These are phyloP conservation scores for Lepidium sativum DNA, from an alignment of 345 rosid genomes.

Conservation along the genomic window DNA sequence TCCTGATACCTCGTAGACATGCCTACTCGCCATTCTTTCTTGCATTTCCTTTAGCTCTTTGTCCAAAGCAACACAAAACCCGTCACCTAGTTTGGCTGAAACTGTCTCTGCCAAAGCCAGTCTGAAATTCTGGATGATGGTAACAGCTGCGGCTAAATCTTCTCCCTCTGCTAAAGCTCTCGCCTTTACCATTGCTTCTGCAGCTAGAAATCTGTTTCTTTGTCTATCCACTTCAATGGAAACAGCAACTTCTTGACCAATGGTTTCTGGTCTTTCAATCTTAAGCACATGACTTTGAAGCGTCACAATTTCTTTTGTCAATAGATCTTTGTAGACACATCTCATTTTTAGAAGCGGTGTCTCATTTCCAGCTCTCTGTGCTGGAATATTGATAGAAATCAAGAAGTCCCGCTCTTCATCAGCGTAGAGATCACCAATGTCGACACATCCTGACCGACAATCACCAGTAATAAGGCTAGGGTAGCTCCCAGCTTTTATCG, in stretches of 20 bases:
- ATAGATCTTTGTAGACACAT: conserved; percentile 71
- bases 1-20: conserved; percentile 85
- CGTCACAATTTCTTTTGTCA: conserved; percentile 52
- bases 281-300: conserved; percentile 44
- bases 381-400: conserved; percentile 67
- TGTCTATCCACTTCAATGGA: conserved; percentile 95
- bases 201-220: conserved; percentile 79
- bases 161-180: conserved; percentile 73
- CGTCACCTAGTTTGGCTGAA: conserved; percentile 61
- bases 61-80: conserved; percentile 69
- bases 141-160: conserved; percentile 61
- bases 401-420: conserved; percentile 93
- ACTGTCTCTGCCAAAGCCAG: conserved; percentile 46
- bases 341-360: conserved; percentile 60
- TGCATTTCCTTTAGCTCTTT: conserved; percentile 96
- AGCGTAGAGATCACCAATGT: conserved; percentile 88
- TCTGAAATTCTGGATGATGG: conserved; percentile 58
- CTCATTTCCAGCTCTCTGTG: conserved; percentile 33
- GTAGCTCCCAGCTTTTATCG: conserved; percentile 82
- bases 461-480: conserved; percentile 36
- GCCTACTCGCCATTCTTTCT: conserved; percentile 91
- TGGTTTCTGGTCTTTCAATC: conserved; percentile 52
- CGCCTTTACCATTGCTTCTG: conserved; percentile 80
- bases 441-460: conserved; percentile 45
- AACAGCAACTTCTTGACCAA: conserved; percentile 36